These are phyloP conservation scores for Hyaloperonospora brassicae DNA, from an alignment of 352 stramenopile species.

Conservation along the genomic window DNA sequence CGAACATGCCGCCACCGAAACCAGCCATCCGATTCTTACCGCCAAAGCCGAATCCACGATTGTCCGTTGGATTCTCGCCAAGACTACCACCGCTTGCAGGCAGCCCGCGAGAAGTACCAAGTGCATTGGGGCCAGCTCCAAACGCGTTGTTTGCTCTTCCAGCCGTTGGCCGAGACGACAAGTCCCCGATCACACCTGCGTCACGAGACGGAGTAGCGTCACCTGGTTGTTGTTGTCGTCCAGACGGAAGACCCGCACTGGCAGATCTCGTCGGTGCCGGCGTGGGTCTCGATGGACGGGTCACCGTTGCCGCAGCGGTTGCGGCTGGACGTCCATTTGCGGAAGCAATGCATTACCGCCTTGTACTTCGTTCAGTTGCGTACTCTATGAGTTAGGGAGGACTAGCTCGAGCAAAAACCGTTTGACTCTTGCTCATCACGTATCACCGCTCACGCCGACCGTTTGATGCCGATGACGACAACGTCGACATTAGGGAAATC, in stretches of 20 bases:
- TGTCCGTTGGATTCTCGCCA: slow-evolving; percentile 5
- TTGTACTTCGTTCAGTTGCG: too few species aligned
- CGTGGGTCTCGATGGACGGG: slow-evolving; percentile 11
- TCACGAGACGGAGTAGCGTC: slow-evolving; percentile 1
- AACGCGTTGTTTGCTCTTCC: slow-evolving; percentile 3
- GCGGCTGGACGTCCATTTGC: too few species aligned
- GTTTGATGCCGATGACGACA: too few species aligned
- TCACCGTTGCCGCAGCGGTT: slow-evolving; percentile 17
- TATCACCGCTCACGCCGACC: too few species aligned
- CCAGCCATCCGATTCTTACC: slow-evolving; percentile 9
- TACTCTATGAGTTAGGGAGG: too few species aligned
- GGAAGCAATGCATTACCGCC: too few species aligned
- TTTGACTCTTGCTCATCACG: too few species aligned
- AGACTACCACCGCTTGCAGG: slow-evolving; percentile 1
- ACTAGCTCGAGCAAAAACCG: too few species aligned
- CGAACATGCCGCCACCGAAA: slow-evolving; percentile 10
- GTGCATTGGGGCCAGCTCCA: slow-evolving; percentile 3
- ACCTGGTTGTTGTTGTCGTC: slow-evolving; percentile 6
- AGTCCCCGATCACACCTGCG: neutral
- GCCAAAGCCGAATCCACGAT: slow-evolving; percentile 3
- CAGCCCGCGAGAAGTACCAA: slow-evolving; percentile 2
- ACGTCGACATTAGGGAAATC: too few species aligned
- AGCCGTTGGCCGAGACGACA: neutral
- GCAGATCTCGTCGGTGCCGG: slow-evolving; percentile 14
- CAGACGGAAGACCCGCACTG: neutral